A percentile compares a stretch with the other conserved stretches of the same genome.
Evolutionary conservation across 345 rosid species (phyloP).

Genomic region (Eucalyptus erythrocorys): DNA sequence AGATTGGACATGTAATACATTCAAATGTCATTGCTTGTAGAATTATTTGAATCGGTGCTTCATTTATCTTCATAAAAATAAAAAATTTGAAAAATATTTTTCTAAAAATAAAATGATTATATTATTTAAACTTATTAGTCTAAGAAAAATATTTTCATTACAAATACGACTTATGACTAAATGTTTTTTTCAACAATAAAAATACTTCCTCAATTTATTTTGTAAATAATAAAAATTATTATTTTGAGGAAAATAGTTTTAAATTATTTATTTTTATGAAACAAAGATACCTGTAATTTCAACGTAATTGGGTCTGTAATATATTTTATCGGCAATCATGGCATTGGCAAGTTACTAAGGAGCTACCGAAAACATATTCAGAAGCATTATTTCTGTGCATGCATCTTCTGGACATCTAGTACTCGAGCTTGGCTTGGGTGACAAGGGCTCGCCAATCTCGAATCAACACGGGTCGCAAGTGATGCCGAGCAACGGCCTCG

Average conservation of each 20-base stretch:
- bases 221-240: background rate
- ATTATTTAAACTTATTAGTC: too few relatives aligned
- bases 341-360: background rate
- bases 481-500: background rate
- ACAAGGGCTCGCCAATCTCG: background rate
- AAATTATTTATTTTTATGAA: background rate
- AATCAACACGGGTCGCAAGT: background rate
- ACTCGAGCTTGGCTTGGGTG: background rate
- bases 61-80: background rate
- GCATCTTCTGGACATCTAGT: background rate
- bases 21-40: background rate
- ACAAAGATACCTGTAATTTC: background rate
- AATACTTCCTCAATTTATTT: background rate
- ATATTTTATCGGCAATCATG: background rate
- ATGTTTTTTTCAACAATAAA: too few relatives aligned
- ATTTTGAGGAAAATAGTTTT: background rate
- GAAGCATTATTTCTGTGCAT: background rate
- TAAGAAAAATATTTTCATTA: too few relatives aligned
- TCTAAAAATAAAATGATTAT: too few relatives aligned
- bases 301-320: background rate
- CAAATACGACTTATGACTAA: rapidly evolving
- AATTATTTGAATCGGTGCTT: background rate
- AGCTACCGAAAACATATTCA: background rate
- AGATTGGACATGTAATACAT: background rate
- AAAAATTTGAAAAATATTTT: background rate